Evolutionary conservation across 495 filamentous ascomycete species (phyloP), one percentile per base, ranked within the genome.

Genomic region (Symbiotaphrina buchneri): DNA sequence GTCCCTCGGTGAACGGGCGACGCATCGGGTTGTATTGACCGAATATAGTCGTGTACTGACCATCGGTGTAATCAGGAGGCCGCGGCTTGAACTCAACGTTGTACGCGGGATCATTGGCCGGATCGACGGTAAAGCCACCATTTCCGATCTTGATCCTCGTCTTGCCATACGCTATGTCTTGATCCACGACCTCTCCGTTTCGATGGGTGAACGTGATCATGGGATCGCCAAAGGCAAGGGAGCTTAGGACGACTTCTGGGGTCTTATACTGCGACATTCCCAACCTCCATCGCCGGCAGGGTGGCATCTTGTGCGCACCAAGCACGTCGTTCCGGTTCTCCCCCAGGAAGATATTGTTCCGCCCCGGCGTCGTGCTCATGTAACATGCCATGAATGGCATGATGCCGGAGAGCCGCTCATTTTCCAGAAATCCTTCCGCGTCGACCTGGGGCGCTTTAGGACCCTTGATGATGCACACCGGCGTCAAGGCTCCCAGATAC

Each of bases 321-420:
- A 65, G 34, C 19, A 58, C 49, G 33, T 63, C 60, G 32, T 47
- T 41, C 6, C 58, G 40, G 27, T 51, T 43, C 35, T 52, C 47
- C 14, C 55, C 52, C 20, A 63, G 26, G 46, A 52, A 59, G 4
- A 61, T 6, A 18, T 39, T 34, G 28, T 42, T 38, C 24, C 32
- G 40, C 3, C 46, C 46, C 10, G 58, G 58, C 14, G 51, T 48
- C 33, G 42, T 47, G n/a, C 50, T 46, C 10, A 50, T 30, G 38
- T 62, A 59, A 37, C 45, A 49, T 1, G 43, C 38, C 8, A 52
- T 42, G 34, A 61, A 54, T 8, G 59, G 54, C 6, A 59, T 14
- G 30, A 58, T 41, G 7, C 56, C 55, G 27, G 46, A 50, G 15
- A 61, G 47, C 4, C 59, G 53, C 19, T 47, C 10, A 5, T 18